Conservation (phyloP, 768 basidiomycete species). For the Paxillus rubicundulus region DNA sequence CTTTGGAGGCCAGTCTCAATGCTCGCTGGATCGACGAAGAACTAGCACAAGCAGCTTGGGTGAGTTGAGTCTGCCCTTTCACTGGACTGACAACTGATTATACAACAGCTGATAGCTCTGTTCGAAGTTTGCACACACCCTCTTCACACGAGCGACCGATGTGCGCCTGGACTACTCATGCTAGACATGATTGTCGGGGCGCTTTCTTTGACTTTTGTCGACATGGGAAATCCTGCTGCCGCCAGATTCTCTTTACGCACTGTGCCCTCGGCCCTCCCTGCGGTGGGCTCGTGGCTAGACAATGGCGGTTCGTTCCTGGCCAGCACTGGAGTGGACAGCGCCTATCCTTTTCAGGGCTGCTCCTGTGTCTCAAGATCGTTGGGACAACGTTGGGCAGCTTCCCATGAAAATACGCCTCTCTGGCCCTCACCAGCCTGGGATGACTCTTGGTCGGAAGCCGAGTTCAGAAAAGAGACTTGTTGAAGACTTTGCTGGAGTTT, state of each 20-base stretch:
- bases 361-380: constrained; percentile 52
- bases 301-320: neutral
- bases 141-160: constrained; percentile 49
- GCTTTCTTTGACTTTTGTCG: constrained; percentile 57
- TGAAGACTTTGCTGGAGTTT: constrained; percentile 74
- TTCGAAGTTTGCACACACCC: constrained; percentile 76
- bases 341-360: constrained; percentile 34
- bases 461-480: constrained; percentile 69
- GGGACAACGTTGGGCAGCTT: constrained; percentile 47
- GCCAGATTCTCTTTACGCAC: constrained; percentile 47
- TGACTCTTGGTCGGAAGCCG: constrained; percentile 52
- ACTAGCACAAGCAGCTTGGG: constrained; percentile 76
- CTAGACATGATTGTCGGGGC: constrained; percentile 68
- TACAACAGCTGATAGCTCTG: constrained; percentile 56
- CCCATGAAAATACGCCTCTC: constrained; percentile 52
- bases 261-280: constrained; percentile 44
- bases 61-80: constrained; percentile 30
- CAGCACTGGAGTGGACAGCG: neutral
- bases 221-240: constrained; percentile 52
- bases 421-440: constrained; percentile 73
- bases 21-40: constrained; percentile 72
- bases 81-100: constrained; percentile 7
- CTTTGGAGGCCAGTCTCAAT: constrained; percentile 68
- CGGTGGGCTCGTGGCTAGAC: constrained; percentile 10
- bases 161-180: constrained; percentile 53